Base-by-base conservation (phyloP, 108 stramenopile genomes). In the Pseudonitzschia pungens region DNA sequence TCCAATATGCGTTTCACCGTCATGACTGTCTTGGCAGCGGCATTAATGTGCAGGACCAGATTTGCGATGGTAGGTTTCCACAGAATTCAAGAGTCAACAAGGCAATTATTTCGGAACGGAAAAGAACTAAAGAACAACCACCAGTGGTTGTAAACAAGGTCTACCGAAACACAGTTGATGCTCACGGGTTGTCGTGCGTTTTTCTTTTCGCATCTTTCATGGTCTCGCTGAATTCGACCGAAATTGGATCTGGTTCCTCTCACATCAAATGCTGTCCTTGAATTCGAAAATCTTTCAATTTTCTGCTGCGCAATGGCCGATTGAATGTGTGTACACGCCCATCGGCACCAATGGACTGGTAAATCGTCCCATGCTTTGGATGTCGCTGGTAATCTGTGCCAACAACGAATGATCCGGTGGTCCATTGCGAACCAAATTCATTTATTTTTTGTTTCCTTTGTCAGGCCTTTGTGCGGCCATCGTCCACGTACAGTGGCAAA, bases 381-480 rank as follows among this genome's bases (percentile, higher is more conserved):
- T 36, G 2, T 36, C 6, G 36, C 6, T 6, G 36, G 36, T 6
- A 5, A 36, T 6, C 36, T 36, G 4, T 2, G 36, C 2, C 36
- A 36, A 36, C 2, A 2, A 36, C 36, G 36, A 6, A 6, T 36
- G 36, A 36, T 36, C 36, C 36, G 6, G 6, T 36, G 2, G 6
- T 5, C 36, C 2, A 36, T 36, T 6, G 36, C 36, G 36, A 36
- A 36, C 36, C 2, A 36, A 36, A 36, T 36, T 5, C 45, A 4
- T 48, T 48, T 48, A 2, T 18, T 11, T 4, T 48, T 48, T 48
- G 45, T 48, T 48, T 4, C 10, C 14, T 48, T 48, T 18, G 12
- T 16, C 28, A 78, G 78, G 78, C 73, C n/a, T 79, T 79, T 65
- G 54, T 79, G 4, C 65, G 69, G 45, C 70, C 65, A 36, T 29